Evolutionary conservation across 768 basidiomycete species (phyloP).

Genomic region (Amanita phalloides): DNA sequence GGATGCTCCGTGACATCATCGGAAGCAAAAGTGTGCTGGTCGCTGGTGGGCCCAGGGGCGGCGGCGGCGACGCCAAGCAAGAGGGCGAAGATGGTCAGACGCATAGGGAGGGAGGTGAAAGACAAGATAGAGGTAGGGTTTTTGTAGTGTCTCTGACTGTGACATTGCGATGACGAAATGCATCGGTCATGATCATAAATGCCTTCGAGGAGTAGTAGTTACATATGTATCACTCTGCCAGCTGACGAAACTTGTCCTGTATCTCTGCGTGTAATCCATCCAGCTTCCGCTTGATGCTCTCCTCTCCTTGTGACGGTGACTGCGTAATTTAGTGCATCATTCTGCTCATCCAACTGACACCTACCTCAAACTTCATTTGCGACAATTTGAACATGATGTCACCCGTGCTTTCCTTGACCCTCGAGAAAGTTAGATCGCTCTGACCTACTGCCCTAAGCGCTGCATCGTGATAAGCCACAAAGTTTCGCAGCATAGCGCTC

Average conservation of each 20-base stretch:
- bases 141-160: neutral
- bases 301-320: conserved; percentile 89
- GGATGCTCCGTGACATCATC: neutral
- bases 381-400: conserved; percentile 97
- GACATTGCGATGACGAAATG: conserved; percentile 5
- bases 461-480: conserved; percentile 89
- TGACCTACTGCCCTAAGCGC: conserved; percentile 79
- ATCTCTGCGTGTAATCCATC: conserved; percentile 80
- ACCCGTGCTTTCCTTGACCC: conserved; percentile 75
- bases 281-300: conserved; percentile 70
- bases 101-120: neutral
- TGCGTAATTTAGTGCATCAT: conserved; percentile 18
- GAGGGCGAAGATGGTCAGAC: neutral
- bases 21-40: neutral
- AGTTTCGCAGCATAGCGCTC: conserved; percentile 88
- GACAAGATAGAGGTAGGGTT: neutral
- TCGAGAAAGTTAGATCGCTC: conserved; percentile 74
- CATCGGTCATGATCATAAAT: neutral
- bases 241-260: conserved; percentile 83
- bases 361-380: conserved; percentile 97
- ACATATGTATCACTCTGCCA: conserved; percentile 48
- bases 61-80: neutral
- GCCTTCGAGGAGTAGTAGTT: conserved; percentile 1
- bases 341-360: conserved; percentile 11
- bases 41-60: neutral